Conservation (phyloP, 257 asterid species). For the Datura wrightii region DNA sequence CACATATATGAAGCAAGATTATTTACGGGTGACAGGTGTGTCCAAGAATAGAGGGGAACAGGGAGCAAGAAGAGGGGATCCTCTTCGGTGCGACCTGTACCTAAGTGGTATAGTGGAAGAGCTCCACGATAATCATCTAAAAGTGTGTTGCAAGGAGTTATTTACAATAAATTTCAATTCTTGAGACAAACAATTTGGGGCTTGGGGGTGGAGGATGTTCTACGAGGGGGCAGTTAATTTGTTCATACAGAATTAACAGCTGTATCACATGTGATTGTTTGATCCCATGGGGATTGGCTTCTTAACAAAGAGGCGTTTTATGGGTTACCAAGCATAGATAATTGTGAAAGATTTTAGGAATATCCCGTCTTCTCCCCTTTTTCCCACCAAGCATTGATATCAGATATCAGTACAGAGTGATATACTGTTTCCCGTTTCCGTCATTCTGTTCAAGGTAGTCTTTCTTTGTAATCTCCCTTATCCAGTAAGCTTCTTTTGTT, state of each 20-base stretch:
- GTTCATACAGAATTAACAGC: neutral
- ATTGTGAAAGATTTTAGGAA: neutral
- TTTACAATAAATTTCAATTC: neutral
- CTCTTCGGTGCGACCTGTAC: neutral
- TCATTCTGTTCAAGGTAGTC: neutral
- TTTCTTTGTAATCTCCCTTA: neutral
- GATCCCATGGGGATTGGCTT: neutral
- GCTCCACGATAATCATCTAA: neutral
- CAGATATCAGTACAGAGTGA: neutral
- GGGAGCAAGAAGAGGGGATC: conserved; percentile 21
- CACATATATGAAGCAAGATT: conserved; percentile 11
- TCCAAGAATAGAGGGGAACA: conserved; percentile 2
- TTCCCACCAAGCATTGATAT: neutral
- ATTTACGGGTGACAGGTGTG: conserved; percentile 5
- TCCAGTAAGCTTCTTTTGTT: neutral
- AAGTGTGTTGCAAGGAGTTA: conserved; percentile 4
- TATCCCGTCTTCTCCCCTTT: conserved; percentile 2
- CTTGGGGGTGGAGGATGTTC: neutral
- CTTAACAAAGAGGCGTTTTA: neutral
- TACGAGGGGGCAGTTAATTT: neutral
- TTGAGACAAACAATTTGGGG: neutral
- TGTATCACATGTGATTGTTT: neutral
- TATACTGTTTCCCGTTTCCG: neutral
- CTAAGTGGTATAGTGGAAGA: neutral
- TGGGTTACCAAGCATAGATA: neutral